These are phyloP conservation scores for Salix koriyanagi DNA, from an alignment of 345 rosid genomes.

Conservation along the genomic window DNA sequence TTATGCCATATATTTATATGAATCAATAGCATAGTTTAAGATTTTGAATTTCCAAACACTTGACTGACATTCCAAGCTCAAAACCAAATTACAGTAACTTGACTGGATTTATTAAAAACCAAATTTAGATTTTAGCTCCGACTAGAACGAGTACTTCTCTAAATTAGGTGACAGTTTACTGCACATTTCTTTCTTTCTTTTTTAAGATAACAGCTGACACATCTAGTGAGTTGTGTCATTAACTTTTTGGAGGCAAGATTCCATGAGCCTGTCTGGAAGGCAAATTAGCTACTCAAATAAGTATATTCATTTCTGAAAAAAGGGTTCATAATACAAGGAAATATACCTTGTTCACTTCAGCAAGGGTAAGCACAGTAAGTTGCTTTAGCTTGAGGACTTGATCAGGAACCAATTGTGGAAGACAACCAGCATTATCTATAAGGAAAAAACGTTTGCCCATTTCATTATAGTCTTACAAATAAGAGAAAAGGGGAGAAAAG, in stretches of 20 bases:
- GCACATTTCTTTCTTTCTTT: background rate
- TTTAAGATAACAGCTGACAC: background rate
- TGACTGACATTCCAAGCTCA: background rate
- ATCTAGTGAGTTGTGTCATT: background rate
- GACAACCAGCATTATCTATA: conserved; percentile 51
- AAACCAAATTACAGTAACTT: background rate
- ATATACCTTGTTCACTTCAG: conserved; percentile 78
- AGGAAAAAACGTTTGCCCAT: conserved; percentile 15
- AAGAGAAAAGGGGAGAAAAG: background rate
- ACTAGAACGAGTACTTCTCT: background rate
- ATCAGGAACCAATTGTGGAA: conserved; percentile 64
- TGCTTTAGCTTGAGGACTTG: conserved; percentile 89
- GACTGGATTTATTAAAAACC: background rate
- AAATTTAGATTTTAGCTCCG: background rate
- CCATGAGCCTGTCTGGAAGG: background rate
- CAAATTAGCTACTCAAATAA: background rate
- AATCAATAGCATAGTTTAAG: background rate
- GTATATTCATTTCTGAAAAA: background rate
- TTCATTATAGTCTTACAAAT: background rate
- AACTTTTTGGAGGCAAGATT: background rate
- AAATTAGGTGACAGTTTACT: background rate
- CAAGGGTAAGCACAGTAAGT: conserved; percentile 90
- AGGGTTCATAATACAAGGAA: background rate
- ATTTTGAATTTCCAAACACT: background rate
- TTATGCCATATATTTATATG: background rate